phyloP scores from a whole-genome alignment of 2,329 filamentous ascomycete genomes.

The Pleochaeta shiraiana region DNA sequence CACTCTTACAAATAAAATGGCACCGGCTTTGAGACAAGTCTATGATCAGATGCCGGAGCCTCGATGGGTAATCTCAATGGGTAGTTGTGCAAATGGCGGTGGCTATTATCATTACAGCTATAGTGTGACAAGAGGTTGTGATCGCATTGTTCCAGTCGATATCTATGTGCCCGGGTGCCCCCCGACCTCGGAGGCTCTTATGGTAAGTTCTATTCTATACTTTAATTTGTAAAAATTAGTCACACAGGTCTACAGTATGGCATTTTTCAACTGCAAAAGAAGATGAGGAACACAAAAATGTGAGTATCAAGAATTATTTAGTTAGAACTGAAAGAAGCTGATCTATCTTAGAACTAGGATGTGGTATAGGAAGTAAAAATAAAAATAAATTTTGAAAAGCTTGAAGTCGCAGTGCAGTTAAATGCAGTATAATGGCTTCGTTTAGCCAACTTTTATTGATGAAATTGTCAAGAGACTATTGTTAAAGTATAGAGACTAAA shows the following conservation, averaged over 20 bases:
- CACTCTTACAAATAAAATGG: conserved; percentile 93
- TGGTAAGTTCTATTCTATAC: conserved; percentile 11
- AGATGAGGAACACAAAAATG: conserved; percentile 27
- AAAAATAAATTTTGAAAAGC: no score
- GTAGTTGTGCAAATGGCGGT: conserved; percentile 64
- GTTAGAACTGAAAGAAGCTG: conserved; percentile 8
- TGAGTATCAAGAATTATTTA: conserved; percentile 1
- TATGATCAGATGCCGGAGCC: conserved; percentile 95
- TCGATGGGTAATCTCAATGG: conserved; percentile 69
- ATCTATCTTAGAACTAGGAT: conserved; percentile 19
- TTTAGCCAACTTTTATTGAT: no score
- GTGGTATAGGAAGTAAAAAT: conserved; percentile 33
- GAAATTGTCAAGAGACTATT: no score
- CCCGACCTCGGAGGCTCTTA: conserved; percentile 37
- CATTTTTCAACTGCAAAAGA: conserved; percentile 56
- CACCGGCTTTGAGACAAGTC: conserved; percentile 67
- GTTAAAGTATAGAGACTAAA: no score
- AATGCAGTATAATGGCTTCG: no score
- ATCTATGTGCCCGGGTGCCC: conserved; percentile 61
- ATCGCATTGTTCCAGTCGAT: conserved; percentile 58
- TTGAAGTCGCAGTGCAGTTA: no score
- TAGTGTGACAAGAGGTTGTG: conserved; percentile 51
- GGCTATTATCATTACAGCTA: conserved; percentile 82
- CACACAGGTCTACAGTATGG: conserved; percentile 21
- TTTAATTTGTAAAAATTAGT: background rate